Base-by-base conservation (phyloP, 1,284 basidiomycete genomes). In the Papiliotrema flavescens region DNA sequence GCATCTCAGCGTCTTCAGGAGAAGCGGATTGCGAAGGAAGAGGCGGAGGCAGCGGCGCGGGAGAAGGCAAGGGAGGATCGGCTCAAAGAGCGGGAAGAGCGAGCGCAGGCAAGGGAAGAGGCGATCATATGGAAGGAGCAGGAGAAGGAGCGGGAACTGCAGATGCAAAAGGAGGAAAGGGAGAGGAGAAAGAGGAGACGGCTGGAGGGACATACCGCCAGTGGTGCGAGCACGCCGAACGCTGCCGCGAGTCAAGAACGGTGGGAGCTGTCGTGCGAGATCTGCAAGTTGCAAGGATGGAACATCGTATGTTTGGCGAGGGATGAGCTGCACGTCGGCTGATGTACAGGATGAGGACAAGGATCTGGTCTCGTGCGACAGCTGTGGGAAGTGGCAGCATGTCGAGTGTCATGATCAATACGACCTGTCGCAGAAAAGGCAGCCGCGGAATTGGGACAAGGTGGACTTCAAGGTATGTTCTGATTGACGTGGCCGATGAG, bases 211-310 rank as follows among this genome's bases (percentile, higher is more conserved):
- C 24, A 47, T 19, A 37, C 34, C 20, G 40, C 15, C 26, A 20
- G 14, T 8, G 42, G 40, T 3, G 24, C 35, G 32, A 19, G 22
- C 41, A 37, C 46, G 13, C 26, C 49, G 17, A 45, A 36, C 7
- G 19, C 3, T 22, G 49, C 53, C 24, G 2, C 46, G 44, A 51
- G 44, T n/a, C 65, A 64, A 28, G 68, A 70, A 22, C 44, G 61
- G 17, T 81, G 80, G 80, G 78, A 79, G 56, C 63, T 81, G 34
- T 71, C 71, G 44, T 81, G 80, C 61, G 79, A 81, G 59, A 69
- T 80, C 0, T 81, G 80, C 58, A 64, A 68, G 49, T 70, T 71
- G 55, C 59, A 67, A 2, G 79, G 78, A 7, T 78, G 76, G 75
- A 79, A 80, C 59, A 49, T 77, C 28, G 75, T 76, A 57, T 59